Base-by-base conservation (phyloP, 2,329 filamentous ascomycete species). In the Epichloe typhina region DNA sequence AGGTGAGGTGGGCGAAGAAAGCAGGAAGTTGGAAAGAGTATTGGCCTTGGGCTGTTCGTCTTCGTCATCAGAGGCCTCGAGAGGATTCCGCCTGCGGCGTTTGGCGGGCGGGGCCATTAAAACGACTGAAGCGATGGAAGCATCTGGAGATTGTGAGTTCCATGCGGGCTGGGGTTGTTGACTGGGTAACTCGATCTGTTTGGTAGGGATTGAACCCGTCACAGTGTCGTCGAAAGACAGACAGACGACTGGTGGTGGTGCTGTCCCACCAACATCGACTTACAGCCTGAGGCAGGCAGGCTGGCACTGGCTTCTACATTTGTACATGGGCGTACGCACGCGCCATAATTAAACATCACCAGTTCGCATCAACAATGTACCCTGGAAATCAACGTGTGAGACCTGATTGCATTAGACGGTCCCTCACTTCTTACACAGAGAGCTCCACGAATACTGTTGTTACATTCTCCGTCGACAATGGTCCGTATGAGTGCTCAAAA, bases 51-150 rank as follows among this genome's bases (percentile, higher is more conserved):
- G 60, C 23, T 59, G 62, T 50, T 75, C 71, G 56, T 76, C 71
- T 56, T 77, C 73, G 55, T 76, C 72, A 49, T 75, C 74, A 43
- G 70, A 71, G 55, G 66, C 66, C 48, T 72, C 69, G 54, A 79
- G 64, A 59, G 76, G 66, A 63, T 76, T 80, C 58, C 74, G 75
- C 70, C 72, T 77, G 58, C 74, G 75, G 64, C 79, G 75, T 68
- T 79, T 79, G 62, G 75, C 68, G 55, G 75, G 72, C 66, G 76
- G 76, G 60, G 75, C 74, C 77, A 81, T 81, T 58, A 66, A 57
- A 60, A 64, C 62, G 41, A 48, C n/a, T n/a, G 49, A 26, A 41
- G n/a, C 31, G 56, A 58, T 51, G 58, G 55, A 49, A 57, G 58
- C 60, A 64, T 66, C 50, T 58, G 61, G 51, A 52, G 45, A 47